Evolutionary conservation across 495 filamentous ascomycete species (phyloP).

Genomic region (Monascus purpureus): DNA sequence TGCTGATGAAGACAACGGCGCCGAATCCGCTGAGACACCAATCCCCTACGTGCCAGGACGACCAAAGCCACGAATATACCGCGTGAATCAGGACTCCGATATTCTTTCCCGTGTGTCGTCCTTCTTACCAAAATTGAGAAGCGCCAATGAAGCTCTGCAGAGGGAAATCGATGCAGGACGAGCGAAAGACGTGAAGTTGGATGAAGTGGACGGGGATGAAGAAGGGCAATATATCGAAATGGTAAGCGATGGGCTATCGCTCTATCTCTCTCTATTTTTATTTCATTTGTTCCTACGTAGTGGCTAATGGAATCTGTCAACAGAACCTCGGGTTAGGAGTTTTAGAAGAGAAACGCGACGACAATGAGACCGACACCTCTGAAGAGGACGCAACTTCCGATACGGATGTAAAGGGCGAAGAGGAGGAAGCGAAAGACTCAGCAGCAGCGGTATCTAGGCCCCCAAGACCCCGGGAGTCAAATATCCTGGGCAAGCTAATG

Average conservation of each 20-base stretch:
- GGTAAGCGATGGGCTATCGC: slow-evolving; percentile 23
- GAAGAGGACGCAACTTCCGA: slow-evolving; percentile 2
- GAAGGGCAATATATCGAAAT: slow-evolving; percentile 38
- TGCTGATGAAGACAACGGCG: slow-evolving; percentile 9
- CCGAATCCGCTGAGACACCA: background rate
- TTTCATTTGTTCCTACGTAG: background rate
- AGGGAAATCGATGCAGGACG: slow-evolving; percentile 25
- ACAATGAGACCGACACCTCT: slow-evolving; percentile 7
- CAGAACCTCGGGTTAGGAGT: slow-evolving; percentile 40
- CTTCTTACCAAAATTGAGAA: slow-evolving; percentile 34
- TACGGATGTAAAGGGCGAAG: background rate
- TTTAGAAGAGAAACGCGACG: slow-evolving; percentile 29
- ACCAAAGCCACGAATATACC: slow-evolving; percentile 23
- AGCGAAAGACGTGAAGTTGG: slow-evolving; percentile 19
- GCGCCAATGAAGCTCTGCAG: slow-evolving; percentile 33
- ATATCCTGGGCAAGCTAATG: slow-evolving; percentile 28
- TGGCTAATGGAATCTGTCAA: background rate
- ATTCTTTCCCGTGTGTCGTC: slow-evolving; percentile 26
- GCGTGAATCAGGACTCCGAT: slow-evolving; percentile 13
- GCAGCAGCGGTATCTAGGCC: background rate
- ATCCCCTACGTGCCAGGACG: slow-evolving; percentile 17
- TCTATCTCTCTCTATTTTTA: slow-evolving; percentile 1
- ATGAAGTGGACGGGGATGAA: slow-evolving; percentile 17
- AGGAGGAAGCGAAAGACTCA: slow-evolving; percentile 2
- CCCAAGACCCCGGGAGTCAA: slow-evolving; percentile 5